Conservation (phyloP, 2,329 filamentous ascomycete genomes). For the Botrytis squamosa region DNA sequence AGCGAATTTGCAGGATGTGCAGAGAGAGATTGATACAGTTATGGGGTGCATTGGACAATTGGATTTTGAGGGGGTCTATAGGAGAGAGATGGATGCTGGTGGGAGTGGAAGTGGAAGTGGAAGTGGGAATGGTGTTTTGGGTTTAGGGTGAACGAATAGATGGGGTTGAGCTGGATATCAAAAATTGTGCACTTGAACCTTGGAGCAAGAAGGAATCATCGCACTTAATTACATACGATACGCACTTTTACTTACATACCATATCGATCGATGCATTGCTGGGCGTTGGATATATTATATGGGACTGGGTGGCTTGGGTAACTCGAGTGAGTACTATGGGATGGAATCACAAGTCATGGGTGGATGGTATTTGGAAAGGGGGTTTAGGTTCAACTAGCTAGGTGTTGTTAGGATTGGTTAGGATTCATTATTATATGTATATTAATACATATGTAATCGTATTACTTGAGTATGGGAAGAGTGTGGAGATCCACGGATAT, state of each 20-base stretch:
- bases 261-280: conserved; percentile 2
- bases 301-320: not conserved
- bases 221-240: not conserved
- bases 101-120: conserved; percentile 11
- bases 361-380: conserved; percentile 20
- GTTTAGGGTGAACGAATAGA: conserved; percentile 4
- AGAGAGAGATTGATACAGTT: conserved; percentile 63
- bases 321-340: not conserved
- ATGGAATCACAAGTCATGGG: conserved; percentile 9
- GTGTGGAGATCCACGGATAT: not conserved
- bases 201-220: not conserved
- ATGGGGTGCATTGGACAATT: conserved; percentile 55
- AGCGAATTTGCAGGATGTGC: conserved; percentile 64
- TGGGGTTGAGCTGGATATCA: not conserved
- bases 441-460: not conserved
- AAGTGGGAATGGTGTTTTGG: conserved; percentile 15
- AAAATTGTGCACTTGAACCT: not conserved
- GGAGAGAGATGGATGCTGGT: conserved; percentile 24
- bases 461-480: not conserved
- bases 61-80: conserved; percentile 44
- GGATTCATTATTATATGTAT: not conserved
- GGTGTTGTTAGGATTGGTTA: not conserved
- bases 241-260: not conserved
- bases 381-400: not conserved
- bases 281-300: conserved; percentile 9